Evolutionary conservation across 164 flowering plant genomes (phyloP), one percentile per base, ranked within the genome.

Genomic region (Warburgia ugandensis): DNA sequence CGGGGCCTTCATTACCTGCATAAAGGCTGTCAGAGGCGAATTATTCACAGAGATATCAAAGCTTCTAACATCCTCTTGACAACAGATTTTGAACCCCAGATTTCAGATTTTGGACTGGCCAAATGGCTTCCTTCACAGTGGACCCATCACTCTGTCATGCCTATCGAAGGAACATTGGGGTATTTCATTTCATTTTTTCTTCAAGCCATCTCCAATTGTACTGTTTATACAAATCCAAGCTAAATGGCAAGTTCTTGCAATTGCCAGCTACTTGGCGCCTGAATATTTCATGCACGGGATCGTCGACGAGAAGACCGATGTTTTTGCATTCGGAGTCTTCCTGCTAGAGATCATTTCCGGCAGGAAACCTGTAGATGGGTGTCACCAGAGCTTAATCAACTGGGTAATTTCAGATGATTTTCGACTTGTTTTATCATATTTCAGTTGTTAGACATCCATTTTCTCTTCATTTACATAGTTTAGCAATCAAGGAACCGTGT

Each of bases 91-190:
- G 92, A 91, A 44, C 97, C 97, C 1, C 83, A 78, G 96, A 91
- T 91, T 58, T 86, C 96, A 0, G 98, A 91, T 72, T 91, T 91
- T 48, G 98, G 96, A 6, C 65, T 91, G 26, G 98, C 96, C 16
- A 91, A 91, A 68, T 91, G 98, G 98, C 86, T 91, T 57, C 98
- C 98, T 16, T 78, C 94, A 13, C 86, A 91, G 46, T 87, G 92
- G 95, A 73, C 77, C 50, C 98, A 91, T 63, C 96, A 91, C 48
- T 84, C 98, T 3, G 71, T 91, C 39, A 77, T 68, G 56, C 94
- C 96, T 3, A 87, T 91, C 19, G 98, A 91, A 78, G 98, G 98
- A 23, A 91, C 98, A 57, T 76, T 84, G 36, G 98, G 98, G 98
- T 91, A 65, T 45, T 65, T 20, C 26, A 0, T 35, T 31, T n/a